Conservation (phyloP, 441 rosid species). For the Arabidopsis lyrata region DNA sequence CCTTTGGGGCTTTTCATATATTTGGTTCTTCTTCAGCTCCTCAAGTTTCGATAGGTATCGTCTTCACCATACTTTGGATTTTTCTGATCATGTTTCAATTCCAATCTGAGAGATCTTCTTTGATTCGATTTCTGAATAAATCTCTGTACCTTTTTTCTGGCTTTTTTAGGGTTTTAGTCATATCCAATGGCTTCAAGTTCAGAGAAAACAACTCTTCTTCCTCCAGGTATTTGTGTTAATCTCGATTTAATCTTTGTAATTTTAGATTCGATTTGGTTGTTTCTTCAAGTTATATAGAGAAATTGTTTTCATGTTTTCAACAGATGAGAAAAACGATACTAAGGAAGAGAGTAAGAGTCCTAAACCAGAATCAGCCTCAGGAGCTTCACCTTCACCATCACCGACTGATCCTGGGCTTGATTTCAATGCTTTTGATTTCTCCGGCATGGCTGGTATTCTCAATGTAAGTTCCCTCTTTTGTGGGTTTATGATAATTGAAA, state of each 20-base stretch:
- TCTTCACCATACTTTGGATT: conserved; percentile 17
- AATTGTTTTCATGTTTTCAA: conserved; percentile 1
- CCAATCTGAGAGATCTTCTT: conserved; percentile 2
- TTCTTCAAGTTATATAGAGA: background rate
- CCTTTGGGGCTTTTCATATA: background rate
- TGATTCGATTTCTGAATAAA: background rate
- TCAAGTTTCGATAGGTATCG: conserved; percentile 36
- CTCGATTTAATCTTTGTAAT: background rate
- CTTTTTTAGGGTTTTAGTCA: conserved; percentile 39
- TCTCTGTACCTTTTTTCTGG: background rate
- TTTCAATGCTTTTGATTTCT: conserved; percentile 83
- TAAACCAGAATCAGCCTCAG: conserved; percentile 35
- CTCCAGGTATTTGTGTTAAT: conserved; percentile 50
- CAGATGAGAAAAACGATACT: conserved; percentile 39
- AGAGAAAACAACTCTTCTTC: conserved; percentile 52
- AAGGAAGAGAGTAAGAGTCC: conserved; percentile 40
- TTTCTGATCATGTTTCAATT: conserved; percentile 6
- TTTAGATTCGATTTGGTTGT: conserved; percentile 1
- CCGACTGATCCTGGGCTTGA: conserved; percentile 50
- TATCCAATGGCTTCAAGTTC: conserved; percentile 68
- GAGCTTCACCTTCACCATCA: conserved; percentile 44
- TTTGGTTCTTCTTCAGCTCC: background rate
- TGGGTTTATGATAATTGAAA: background rate
- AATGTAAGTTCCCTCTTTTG: conserved; percentile 55
- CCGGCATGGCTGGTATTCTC: conserved; percentile 84